Percentiles rank a stretch among this genome's conserved stretches.
Conservation (phyloP, 148 eudicot genomes). For the Chenopodium suecicum region DNA sequence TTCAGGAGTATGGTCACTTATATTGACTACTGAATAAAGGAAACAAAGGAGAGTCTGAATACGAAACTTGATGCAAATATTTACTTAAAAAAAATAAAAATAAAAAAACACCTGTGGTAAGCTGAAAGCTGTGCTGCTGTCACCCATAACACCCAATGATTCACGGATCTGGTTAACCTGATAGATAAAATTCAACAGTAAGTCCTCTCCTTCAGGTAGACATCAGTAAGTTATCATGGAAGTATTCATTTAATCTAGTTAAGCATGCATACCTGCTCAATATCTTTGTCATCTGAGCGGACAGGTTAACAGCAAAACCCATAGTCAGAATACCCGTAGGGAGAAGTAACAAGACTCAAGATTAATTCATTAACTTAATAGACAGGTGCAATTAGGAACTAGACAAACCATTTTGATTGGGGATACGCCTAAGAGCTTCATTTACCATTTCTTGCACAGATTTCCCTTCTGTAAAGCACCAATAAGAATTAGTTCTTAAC, state of each 20-base stretch:
- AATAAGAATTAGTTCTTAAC: conserved; percentile 6
- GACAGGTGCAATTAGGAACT: conserved; percentile 11
- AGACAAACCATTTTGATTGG: conserved; percentile 70
- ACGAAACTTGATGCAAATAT: not conserved
- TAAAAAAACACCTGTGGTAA: conserved; percentile 73
- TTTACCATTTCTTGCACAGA: conserved; percentile 92
- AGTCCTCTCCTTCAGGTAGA: conserved; percentile 7
- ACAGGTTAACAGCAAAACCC: conserved; percentile 26
- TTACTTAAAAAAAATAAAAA: conserved; percentile 11
- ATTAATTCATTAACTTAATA: not conserved
- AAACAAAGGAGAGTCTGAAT: not conserved
- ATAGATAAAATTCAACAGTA: conserved; percentile 8
- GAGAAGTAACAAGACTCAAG: conserved; percentile 2
- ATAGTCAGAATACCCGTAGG: conserved; percentile 23
- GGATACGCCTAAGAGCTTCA: conserved; percentile 84
- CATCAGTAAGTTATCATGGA: not conserved
- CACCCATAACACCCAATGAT: conserved; percentile 93
- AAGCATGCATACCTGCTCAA: conserved; percentile 65
- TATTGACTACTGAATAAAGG: not conserved
- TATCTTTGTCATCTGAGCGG: conserved; percentile 75
- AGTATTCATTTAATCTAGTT: not conserved
- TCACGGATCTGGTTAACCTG: conserved; percentile 97
- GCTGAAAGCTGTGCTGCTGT: conserved; percentile 94
- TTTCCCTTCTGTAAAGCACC: conserved; percentile 72
- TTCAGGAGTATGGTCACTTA: not conserved